A percentile compares a stretch with the other conserved stretches of the same genome.
Evolutionary conservation across 192 early-diverging fungal species (phyloP).

Genomic region (Coemansia sp.): DNA sequence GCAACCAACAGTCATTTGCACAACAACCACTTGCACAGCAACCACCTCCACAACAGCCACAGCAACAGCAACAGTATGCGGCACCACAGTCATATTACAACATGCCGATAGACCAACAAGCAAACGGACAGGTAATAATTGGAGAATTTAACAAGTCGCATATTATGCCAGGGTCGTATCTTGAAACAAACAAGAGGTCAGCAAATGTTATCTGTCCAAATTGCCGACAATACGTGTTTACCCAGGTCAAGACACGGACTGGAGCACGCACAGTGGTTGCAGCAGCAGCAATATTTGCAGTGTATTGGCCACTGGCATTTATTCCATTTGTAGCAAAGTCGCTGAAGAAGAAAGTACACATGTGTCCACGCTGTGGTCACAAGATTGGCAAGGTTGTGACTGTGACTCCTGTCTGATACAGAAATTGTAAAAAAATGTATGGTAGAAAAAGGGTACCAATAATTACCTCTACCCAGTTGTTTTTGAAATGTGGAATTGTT

Average conservation of each 20-base stretch:
- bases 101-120: not conserved
- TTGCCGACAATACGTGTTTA: conserved; percentile 29
- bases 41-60: no score
- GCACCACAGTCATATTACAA: conserved; percentile 4
- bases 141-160: conserved; percentile 18
- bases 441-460: not conserved
- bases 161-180: conserved; percentile 27
- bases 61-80: not conserved
- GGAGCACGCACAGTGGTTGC: conserved; percentile 38
- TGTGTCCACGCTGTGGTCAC: conserved; percentile 35
- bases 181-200: conserved; percentile 33
- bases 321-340: conserved; percentile 38
- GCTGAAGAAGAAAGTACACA: conserved; percentile 39
- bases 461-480: not conserved
- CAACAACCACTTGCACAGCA: not conserved
- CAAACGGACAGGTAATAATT: conserved; percentile 19
- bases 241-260: conserved; percentile 29
- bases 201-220: conserved; percentile 34
- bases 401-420: conserved; percentile 16
- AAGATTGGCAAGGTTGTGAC: conserved; percentile 42
- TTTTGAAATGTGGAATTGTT: not conserved
- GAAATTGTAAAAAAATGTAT: not conserved
- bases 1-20: not conserved
- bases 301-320: conserved; percentile 45
- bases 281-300: conserved; percentile 35